Base-by-base conservation (phyloP, 768 basidiomycete species). In the Russula sp. region DNA sequence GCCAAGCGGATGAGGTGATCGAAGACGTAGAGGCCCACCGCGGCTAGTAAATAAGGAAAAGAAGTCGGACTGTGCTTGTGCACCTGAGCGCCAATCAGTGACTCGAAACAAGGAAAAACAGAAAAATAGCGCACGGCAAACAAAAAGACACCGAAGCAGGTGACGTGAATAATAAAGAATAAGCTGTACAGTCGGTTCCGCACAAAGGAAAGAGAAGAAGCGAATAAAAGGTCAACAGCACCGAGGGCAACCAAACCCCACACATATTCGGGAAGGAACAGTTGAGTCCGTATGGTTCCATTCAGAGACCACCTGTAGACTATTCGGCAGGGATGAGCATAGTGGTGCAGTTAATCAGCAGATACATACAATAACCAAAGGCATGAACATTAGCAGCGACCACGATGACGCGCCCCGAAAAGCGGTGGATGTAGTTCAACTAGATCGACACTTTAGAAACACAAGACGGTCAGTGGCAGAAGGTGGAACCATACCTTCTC, bases 371-470 rank as follows among this genome's bases (percentile, higher is more conserved):
- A 67, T 74, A 82, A 6, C 76, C 74, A 20, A 78, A 0, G 25
- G 70, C 71, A 56, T 82, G 81, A 1, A 81, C 61, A 32, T 81
- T 75, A 5, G 74, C 70, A 10, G 75, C 70, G 25, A 81, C 32
- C 22, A 77, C 73, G 32, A 80, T 51, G 58, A 80, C 60, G 5
- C 73, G 61, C 14, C 84, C 83, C 1, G 75, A 71, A 69, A 78
- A 79, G n/a, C 82, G 81, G 68, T 85, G 83, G 29, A 84, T 69
- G 68, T 73, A 81, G 69, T 83, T 83, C 59, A 81, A 68, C 76
- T 83, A 64, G 49, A 63, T 61, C 49, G 66, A 61, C 16, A 32
- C 34, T n/a, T 41, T n/a, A 45, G 18, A 14, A 52, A 29, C 48
- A 50, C 16, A 9, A 8, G 35, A 6, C 1, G 34, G 9, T 29